Percentiles rank a stretch among this genome's conserved stretches.
These are phyloP conservation scores for Xylariaceae sp. DNA, from an alignment of 2,329 filamentous ascomycete genomes.

Conservation along the genomic window DNA sequence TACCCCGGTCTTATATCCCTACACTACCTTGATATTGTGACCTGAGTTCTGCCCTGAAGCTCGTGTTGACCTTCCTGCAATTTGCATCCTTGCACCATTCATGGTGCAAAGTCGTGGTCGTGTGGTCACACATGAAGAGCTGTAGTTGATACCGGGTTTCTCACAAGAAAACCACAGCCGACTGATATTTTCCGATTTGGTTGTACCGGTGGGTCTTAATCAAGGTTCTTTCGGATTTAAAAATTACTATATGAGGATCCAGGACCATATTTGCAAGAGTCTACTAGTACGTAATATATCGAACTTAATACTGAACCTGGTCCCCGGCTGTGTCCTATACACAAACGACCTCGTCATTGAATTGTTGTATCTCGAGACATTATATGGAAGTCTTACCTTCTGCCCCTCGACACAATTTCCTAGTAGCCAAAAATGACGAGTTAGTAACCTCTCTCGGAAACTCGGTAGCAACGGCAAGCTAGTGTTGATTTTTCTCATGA, in stretches of 20 bases:
- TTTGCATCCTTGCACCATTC: no score
- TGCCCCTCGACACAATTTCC: not conserved
- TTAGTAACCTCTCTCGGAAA: constrained; percentile 9
- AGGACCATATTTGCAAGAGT: not conserved
- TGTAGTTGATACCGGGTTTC: constrained; percentile 10
- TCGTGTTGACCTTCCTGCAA: constrained; percentile 9
- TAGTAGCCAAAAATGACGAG: constrained; percentile 5
- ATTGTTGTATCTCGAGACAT: no score
- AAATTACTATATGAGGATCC: constrained; percentile 17
- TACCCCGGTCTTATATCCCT: constrained; percentile 6
- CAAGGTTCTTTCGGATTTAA: constrained; percentile 15
- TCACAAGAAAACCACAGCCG: not conserved
- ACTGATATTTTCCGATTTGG: constrained; percentile 18
- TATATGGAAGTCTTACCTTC: not conserved
- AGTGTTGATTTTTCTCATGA: not conserved
- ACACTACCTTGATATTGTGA: constrained; percentile 3
- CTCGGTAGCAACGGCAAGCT: constrained; percentile 9
- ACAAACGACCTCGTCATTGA: not conserved
- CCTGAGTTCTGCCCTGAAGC: not conserved
- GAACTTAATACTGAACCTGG: not conserved
- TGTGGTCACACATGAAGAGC: no score
- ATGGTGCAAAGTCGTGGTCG: no score
- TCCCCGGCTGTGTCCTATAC: not conserved
- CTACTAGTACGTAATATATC: no score
- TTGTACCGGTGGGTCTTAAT: not conserved